Conservation (phyloP, 768 basidiomycete genomes). For the Rhodotorula sphaerocarpa region DNA sequence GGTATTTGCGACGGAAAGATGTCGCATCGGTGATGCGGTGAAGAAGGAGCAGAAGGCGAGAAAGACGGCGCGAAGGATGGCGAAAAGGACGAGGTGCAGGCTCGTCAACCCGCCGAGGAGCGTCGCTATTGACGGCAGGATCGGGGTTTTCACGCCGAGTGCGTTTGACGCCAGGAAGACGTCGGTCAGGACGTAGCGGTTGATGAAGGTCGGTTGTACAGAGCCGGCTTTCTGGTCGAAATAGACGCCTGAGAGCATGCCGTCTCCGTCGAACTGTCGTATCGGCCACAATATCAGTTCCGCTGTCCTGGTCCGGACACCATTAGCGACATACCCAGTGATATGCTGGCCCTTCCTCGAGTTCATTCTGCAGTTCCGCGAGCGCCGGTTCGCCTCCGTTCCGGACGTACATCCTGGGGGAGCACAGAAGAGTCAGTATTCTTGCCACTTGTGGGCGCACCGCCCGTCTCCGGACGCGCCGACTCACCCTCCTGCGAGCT, state of each 20-base stretch:
- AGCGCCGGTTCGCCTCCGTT: constrained; percentile 45
- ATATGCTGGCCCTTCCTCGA: constrained; percentile 39
- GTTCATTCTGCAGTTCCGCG: constrained; percentile 6
- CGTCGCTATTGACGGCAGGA: constrained; percentile 41
- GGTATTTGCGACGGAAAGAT: constrained; percentile 45
- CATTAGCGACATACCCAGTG: constrained; percentile 39
- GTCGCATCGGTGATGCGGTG: constrained; percentile 22
- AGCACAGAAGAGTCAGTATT: neutral
- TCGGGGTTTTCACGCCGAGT: constrained; percentile 37
- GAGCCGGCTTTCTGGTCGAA: constrained; percentile 31
- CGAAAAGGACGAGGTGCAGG: constrained; percentile 41
- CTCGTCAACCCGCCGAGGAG: constrained; percentile 44
- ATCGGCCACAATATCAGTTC: neutral
- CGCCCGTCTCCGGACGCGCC: neutral
- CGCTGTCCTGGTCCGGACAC: neutral
- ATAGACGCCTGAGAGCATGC: constrained; percentile 46
- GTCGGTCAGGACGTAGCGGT: constrained; percentile 41
- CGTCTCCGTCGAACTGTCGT: constrained; percentile 46
- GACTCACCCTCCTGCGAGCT: constrained; percentile 38
- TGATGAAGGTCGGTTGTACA: constrained; percentile 40
- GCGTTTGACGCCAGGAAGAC: constrained; percentile 40
- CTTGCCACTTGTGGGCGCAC: neutral
- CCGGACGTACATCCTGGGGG: constrained; percentile 43
- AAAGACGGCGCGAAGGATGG: constrained; percentile 37
- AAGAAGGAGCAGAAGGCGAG: constrained; percentile 39